These are phyloP conservation scores for Suillus brevipes DNA, from an alignment of 768 basidiomycete species.

Conservation along the genomic window DNA sequence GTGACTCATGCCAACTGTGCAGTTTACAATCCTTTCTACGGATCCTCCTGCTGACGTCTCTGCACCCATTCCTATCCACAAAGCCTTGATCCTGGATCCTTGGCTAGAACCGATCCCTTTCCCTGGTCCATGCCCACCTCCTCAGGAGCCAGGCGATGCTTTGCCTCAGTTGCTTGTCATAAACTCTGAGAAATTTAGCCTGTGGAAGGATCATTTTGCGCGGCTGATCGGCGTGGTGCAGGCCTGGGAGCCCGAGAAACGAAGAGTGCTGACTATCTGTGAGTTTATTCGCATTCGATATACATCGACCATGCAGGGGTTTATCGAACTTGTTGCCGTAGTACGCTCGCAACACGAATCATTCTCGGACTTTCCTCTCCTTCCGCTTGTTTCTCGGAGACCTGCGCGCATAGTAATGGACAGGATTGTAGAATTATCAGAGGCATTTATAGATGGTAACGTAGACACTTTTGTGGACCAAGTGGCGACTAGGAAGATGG, in stretches of 20 bases:
- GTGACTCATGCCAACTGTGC: constrained; percentile 37
- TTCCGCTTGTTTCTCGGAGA: constrained; percentile 23
- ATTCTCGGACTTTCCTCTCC: constrained; percentile 31
- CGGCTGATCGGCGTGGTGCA: constrained; percentile 54
- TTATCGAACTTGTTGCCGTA: constrained; percentile 8
- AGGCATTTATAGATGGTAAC: constrained; percentile 25
- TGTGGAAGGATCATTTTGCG: constrained; percentile 76
- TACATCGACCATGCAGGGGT: neutral
- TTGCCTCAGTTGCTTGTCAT: constrained; percentile 58
- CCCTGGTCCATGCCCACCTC: constrained; percentile 46
- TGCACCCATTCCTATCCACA: constrained; percentile 50
- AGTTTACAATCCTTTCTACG: constrained; percentile 49
- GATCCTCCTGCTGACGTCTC: constrained; percentile 41
- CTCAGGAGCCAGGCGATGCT: constrained; percentile 8
- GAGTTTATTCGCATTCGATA: constrained; percentile 13
- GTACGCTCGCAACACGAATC: constrained; percentile 26
- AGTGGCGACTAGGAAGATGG: constrained; percentile 21
- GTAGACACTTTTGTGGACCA: neutral
- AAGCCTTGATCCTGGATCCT: constrained; percentile 72
- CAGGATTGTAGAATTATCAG: constrained; percentile 22
- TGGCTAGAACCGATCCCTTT: constrained; percentile 78
- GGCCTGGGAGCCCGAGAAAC: constrained; percentile 51
- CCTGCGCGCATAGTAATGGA: constrained; percentile 22
- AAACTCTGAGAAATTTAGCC: constrained; percentile 75
- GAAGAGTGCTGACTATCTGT: constrained; percentile 52